These are phyloP conservation scores for Sordariomycetes sp. DNA, from an alignment of 2,329 filamentous ascomycete genomes.

Conservation along the genomic window DNA sequence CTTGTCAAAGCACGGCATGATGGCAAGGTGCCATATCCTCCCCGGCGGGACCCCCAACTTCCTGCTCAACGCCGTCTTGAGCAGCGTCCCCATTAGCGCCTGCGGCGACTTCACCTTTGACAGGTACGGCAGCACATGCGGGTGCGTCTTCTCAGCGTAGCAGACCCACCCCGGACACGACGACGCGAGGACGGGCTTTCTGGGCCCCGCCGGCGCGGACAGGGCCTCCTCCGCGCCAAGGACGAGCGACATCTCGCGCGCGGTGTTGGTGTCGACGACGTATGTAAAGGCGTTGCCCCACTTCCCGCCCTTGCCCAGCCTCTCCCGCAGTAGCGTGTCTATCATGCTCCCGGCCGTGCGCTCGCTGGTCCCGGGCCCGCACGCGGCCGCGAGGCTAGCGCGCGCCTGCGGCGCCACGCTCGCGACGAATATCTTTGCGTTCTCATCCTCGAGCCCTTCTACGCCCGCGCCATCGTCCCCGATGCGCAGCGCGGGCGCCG, in stretches of 20 bases:
- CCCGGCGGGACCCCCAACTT: conserved; percentile 59
- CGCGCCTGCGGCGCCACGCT: conserved; percentile 86
- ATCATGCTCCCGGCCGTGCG: conserved; percentile 70
- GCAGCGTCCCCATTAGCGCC: conserved; percentile 74
- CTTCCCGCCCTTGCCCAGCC: conserved; percentile 32
- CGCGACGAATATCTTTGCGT: conserved; percentile 74
- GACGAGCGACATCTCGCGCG: conserved; percentile 73
- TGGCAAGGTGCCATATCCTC: conserved; percentile 82
- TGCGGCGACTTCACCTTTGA: conserved; percentile 90
- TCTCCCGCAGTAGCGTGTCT: conserved; percentile 52
- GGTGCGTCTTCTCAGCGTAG: conserved; percentile 96
- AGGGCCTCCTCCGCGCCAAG: conserved; percentile 57
- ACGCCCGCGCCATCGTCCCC: conserved; percentile 23
- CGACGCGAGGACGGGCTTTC: conserved; percentile 61
- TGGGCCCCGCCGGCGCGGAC: conserved; percentile 24
- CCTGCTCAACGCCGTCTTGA: conserved; percentile 75
- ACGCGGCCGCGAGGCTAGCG: conserved; percentile 78
- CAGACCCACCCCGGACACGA: conserved; percentile 98
- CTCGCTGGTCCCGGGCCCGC: conserved; percentile 57
- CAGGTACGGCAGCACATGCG: conserved; percentile 80
- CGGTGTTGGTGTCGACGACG: conserved; percentile 79
- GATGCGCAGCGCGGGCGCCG: conserved; percentile 36
- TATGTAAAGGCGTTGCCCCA: conserved; percentile 71
- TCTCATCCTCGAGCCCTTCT: conserved; percentile 38
- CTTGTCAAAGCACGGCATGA: conserved; percentile 99